Percentiles rank a stretch among this genome's conserved stretches.
phyloP scores from a whole-genome alignment of 2,329 filamentous ascomycete species.

The Colletotrichum nymphaeae region DNA sequence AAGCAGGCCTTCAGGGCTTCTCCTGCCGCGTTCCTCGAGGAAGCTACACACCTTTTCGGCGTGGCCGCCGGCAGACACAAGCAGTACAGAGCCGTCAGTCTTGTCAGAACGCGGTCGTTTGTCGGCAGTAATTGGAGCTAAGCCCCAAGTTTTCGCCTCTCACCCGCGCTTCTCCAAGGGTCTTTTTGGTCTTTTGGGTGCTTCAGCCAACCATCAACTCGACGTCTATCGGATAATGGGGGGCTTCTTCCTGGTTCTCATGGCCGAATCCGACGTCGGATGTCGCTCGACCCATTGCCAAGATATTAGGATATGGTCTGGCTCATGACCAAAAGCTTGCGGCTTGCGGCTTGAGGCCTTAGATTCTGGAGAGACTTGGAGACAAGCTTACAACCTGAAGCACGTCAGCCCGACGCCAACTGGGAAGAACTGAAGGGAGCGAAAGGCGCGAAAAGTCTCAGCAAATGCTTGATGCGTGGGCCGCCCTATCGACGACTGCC shows the following conservation, averaged over 20 bases:
- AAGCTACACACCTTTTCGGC: conserved; percentile 23
- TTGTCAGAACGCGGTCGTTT: background rate
- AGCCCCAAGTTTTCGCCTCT: conserved; percentile 13
- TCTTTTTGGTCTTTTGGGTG: background rate
- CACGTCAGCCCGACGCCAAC: background rate
- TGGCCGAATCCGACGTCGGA: conserved; percentile 23
- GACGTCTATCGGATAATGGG: conserved; percentile 6
- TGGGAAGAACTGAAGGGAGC: background rate
- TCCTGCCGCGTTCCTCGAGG: background rate
- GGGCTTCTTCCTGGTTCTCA: background rate
- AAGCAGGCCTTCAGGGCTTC: background rate
- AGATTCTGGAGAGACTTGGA: background rate
- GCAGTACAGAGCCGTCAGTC: background rate
- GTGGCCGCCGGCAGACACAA: conserved; percentile 9
- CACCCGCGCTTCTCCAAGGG: background rate
- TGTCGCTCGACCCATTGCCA: conserved; percentile 24
- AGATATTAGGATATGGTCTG: background rate
- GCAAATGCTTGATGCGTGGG: conserved; percentile 4
- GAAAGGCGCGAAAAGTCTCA: background rate
- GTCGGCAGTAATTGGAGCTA: conserved; percentile 14
- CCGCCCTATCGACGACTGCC: background rate
- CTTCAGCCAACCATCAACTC: conserved; percentile 1
- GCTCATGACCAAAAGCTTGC: background rate
- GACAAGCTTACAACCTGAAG: background rate
- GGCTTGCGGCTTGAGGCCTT: background rate